Conservation (phyloP, 495 filamentous ascomycete species). For the Collariella sp. region DNA sequence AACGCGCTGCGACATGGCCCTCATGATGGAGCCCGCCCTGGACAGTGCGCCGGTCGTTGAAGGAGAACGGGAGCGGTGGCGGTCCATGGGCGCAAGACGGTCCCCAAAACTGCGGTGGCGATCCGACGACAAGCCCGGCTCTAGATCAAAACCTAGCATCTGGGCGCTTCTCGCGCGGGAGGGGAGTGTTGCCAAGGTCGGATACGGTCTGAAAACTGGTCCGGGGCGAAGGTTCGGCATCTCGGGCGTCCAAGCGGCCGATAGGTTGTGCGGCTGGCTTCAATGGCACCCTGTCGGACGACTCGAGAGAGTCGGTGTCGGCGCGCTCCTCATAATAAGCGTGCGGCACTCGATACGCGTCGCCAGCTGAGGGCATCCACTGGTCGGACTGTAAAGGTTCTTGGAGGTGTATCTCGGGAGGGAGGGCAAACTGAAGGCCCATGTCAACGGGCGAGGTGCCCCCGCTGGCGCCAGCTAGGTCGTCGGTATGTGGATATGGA, state of each 20-base stretch:
- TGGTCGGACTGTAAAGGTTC: slow-evolving; percentile 6
- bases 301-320: slow-evolving; percentile 55
- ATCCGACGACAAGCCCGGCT: slow-evolving; percentile 37
- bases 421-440: slow-evolving; percentile 41
- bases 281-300: slow-evolving; percentile 55
- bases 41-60: slow-evolving; percentile 57
- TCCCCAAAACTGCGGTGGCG: slow-evolving; percentile 42
- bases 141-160: slow-evolving; percentile 45
- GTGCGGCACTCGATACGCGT: slow-evolving; percentile 33
- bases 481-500: slow-evolving; percentile 24
- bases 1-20: slow-evolving; percentile 94
- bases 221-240: slow-evolving; percentile 50
- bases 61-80: slow-evolving; percentile 47
- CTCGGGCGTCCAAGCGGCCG: slow-evolving; percentile 43
- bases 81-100: slow-evolving; percentile 37
- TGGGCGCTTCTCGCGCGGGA: slow-evolving; percentile 34
- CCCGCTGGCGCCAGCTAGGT: slow-evolving; percentile 20
- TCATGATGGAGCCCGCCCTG: slow-evolving; percentile 82
- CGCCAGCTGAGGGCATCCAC: slow-evolving; percentile 26
- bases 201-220: slow-evolving; percentile 54
- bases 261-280: slow-evolving; percentile 58
- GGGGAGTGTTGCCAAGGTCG: slow-evolving; percentile 36
- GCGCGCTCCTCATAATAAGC: slow-evolving; percentile 45
- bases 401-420: slow-evolving; percentile 34
- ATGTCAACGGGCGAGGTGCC: slow-evolving; percentile 39